phyloP scores from a whole-genome alignment of 2,329 filamentous ascomycete genomes.

The Sclerotinia minor region DNA sequence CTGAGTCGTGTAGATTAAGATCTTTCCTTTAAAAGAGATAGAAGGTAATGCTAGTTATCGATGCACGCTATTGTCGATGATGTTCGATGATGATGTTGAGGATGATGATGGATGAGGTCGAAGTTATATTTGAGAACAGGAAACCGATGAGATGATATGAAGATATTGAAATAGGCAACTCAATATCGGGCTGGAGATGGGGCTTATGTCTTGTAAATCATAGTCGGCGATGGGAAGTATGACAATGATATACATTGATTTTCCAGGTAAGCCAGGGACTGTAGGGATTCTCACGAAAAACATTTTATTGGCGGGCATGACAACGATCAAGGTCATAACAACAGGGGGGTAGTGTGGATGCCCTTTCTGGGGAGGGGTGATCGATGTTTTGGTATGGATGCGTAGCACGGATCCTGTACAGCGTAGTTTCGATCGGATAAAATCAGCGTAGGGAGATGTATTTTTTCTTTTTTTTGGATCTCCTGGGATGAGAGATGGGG shows the following conservation, averaged over 20 bases:
- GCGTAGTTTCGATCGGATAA: slow-evolving; percentile 25
- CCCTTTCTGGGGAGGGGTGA: slow-evolving; percentile 23
- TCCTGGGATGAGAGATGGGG: slow-evolving; percentile 4
- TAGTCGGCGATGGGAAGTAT: slow-evolving; percentile 26
- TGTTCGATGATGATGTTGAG: background rate
- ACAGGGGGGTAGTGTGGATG: slow-evolving; percentile 21
- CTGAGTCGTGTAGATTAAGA: slow-evolving; percentile 14
- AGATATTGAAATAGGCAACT: slow-evolving; percentile 22
- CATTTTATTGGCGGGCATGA: slow-evolving; percentile 24
- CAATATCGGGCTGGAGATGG: slow-evolving; percentile 20
- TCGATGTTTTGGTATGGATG: slow-evolving; percentile 21
- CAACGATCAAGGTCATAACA: slow-evolving; percentile 26
- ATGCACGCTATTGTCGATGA: background rate
- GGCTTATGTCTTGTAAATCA: slow-evolving; percentile 25
- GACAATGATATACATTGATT: slow-evolving; percentile 26
- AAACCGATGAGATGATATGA: slow-evolving; percentile 18
- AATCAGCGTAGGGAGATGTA: slow-evolving; percentile 19
- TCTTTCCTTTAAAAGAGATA: slow-evolving; percentile 13
- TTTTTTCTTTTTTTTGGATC: background rate
- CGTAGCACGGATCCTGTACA: slow-evolving; percentile 25
- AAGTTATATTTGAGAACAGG: slow-evolving; percentile 17
- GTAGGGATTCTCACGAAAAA: slow-evolving; percentile 26
- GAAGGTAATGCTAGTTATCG: background rate
- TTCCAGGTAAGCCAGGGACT: slow-evolving; percentile 18
- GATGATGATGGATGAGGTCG: slow-evolving; percentile 15